Evolutionary conservation across 106 monocot genomes (phyloP), one percentile per base, ranked within the genome.

Genomic region (Posidonia australis): DNA sequence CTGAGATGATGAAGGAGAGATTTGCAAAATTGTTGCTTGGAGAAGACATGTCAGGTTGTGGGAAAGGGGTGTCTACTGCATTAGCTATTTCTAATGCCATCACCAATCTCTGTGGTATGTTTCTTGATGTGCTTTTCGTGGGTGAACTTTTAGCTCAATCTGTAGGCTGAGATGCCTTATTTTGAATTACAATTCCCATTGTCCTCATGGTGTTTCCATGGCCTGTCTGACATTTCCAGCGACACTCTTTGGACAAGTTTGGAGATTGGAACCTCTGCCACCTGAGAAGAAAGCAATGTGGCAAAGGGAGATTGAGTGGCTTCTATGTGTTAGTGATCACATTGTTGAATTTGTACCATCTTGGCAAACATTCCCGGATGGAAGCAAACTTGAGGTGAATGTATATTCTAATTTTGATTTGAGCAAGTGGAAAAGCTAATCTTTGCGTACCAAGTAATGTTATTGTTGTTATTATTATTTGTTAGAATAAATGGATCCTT

Each of bases 1-100:
- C 84, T 27, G 93, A 89, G 47, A 82, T 94, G 89, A 94, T 94
- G 93, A 94, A 84, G 76, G 89, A 94, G 75, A 86, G 90, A 57
- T 96, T 89, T 70, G 75, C 94, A 17, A 96, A 96, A 51, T 62
- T 96, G 71, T 62, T 96, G 66, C 86, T 96, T 45, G 94, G 94
- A 62, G 94, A 94, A 77, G 94, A 94, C 67, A 94, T 90, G 94
- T 90, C 89, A 19, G 89, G 89, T 16, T 79, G 79, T 57, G 94
- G 89, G 48, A 87, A 96, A 67, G 86, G 94, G n/a, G 94, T 87
- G 22, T 83, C 84, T 67, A 84, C 82, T 29, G 94, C 94, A 51
- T 47, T 90, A 64, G 81, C 89, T 9, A 96, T 90, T 56, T 82
- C 94, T 5, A 96, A 96, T 77, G 89, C 94, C 16, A 82, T 96